Evolutionary conservation across 257 asterid species (phyloP).

Genomic region (Solanum stenotomum): DNA sequence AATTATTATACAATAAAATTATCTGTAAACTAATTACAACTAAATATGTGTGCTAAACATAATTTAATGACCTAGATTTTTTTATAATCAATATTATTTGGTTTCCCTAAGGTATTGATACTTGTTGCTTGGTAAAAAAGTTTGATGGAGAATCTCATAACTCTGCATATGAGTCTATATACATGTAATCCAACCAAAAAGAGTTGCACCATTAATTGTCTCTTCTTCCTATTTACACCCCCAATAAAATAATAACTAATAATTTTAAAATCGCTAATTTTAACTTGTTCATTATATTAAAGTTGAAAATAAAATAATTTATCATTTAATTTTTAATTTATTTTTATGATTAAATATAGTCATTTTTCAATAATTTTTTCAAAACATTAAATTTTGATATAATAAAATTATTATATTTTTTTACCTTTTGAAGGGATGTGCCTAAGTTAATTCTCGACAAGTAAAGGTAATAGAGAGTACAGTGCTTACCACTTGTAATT

Average conservation of each 20-base stretch:
- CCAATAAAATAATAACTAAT: background rate
- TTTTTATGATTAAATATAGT: no score
- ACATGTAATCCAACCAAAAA: background rate
- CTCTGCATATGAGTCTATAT: background rate
- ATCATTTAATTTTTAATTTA: no score
- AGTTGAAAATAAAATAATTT: no score
- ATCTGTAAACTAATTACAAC: background rate
- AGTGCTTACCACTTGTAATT: background rate
- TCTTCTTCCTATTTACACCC: background rate
- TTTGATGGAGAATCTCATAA: background rate
- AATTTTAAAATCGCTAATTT: background rate
- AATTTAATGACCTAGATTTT: background rate
- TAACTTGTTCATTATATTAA: no score
- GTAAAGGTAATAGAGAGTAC: background rate
- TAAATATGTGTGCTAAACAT: background rate
- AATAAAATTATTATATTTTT: no score
- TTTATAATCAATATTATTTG: background rate
- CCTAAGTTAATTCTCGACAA: background rate
- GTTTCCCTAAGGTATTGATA: background rate
- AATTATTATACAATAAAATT: no score
- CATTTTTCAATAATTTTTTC: no score
- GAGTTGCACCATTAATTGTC: background rate
- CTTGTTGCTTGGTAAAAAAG: background rate
- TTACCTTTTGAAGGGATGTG: background rate
- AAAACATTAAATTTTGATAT: background rate